Evolutionary conservation across 1,139 yeast species (phyloP).

Genomic region (Yamadazyma dendronema): DNA sequence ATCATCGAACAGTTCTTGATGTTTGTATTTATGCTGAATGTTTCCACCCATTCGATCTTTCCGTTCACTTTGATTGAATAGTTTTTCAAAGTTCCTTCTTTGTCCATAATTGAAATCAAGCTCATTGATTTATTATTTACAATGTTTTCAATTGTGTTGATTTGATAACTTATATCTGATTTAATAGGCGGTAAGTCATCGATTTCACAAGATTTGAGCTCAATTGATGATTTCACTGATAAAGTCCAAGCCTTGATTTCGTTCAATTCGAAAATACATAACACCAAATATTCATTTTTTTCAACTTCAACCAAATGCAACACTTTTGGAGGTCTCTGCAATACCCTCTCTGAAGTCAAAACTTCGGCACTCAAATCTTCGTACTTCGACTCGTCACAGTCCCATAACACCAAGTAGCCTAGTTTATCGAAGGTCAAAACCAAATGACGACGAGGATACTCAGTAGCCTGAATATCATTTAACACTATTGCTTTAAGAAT

Average conservation of each 20-base stretch:
- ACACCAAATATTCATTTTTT: slow-evolving; percentile 20
- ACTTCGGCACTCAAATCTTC: slow-evolving; percentile 32
- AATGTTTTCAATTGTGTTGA: slow-evolving; percentile 58
- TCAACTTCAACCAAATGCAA: slow-evolving; percentile 24
- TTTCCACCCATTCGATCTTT: slow-evolving; percentile 48
- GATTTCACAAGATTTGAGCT: slow-evolving; percentile 23
- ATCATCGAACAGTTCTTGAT: slow-evolving; percentile 51
- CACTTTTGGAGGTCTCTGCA: slow-evolving; percentile 23
- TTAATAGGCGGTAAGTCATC: slow-evolving; percentile 25
- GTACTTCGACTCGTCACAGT: slow-evolving; percentile 40
- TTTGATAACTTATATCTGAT: slow-evolving; percentile 22
- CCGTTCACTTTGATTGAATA: slow-evolving; percentile 20
- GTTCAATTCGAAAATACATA: slow-evolving; percentile 28
- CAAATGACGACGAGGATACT: slow-evolving; percentile 23
- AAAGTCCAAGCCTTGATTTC: slow-evolving; percentile 31
- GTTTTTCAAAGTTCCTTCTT: slow-evolving; percentile 53
- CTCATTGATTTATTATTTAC: slow-evolving; percentile 42
- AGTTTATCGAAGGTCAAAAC: slow-evolving; percentile 55
- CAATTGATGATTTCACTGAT: slow-evolving; percentile 8
- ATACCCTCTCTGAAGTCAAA: slow-evolving; percentile 17
- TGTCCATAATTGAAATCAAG: slow-evolving; percentile 58
- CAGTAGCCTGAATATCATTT: slow-evolving; percentile 27
- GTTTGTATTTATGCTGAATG: slow-evolving; percentile 54
- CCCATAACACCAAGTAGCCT: slow-evolving; percentile 62
- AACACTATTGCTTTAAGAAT: slow-evolving; percentile 35